These are phyloP conservation scores for Moesziomyces sp. DNA, from an alignment of 1,284 basidiomycete genomes.

Conservation along the genomic window DNA sequence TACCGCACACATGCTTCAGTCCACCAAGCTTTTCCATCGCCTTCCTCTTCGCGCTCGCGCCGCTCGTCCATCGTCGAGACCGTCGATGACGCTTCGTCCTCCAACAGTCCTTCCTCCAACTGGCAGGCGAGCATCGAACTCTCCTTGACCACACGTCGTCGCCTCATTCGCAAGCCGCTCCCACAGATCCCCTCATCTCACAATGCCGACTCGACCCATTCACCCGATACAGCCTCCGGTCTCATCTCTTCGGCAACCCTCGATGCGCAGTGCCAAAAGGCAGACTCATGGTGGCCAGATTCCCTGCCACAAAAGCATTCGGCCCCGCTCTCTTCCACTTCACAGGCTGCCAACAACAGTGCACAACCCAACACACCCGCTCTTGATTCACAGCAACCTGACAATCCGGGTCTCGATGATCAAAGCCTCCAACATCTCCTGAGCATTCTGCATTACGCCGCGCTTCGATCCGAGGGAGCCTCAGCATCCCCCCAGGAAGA, in stretches of 20 bases:
- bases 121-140: constrained; percentile 53
- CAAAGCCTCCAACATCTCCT: constrained; percentile 42
- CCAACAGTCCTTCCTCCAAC: constrained; percentile 32
- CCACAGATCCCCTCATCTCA: constrained; percentile 42
- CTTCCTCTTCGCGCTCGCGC: constrained; percentile 20
- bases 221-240: constrained; percentile 1
- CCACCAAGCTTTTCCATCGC: constrained; percentile 12
- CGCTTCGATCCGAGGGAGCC: constrained; percentile 12
- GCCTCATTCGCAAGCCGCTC: constrained; percentile 60
- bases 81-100: constrained; percentile 9
- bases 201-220: neutral
- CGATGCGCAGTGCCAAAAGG: constrained; percentile 21
- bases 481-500: constrained; percentile 2
- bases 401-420: constrained; percentile 39
- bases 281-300: constrained; percentile 50
- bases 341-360: neutral
- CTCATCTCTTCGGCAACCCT: constrained; percentile 21
- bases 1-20: constrained; percentile 22
- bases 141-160: constrained; percentile 51
- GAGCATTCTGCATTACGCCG: constrained; percentile 44
- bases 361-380: neutral
- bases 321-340: constrained; percentile 1
- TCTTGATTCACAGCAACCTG: neutral
- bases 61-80: constrained; percentile 15
- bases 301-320: constrained; percentile 25